These are phyloP conservation scores for Elongisporangium prolatum DNA, from an alignment of 352 stramenopile species.

Conservation along the genomic window DNA sequence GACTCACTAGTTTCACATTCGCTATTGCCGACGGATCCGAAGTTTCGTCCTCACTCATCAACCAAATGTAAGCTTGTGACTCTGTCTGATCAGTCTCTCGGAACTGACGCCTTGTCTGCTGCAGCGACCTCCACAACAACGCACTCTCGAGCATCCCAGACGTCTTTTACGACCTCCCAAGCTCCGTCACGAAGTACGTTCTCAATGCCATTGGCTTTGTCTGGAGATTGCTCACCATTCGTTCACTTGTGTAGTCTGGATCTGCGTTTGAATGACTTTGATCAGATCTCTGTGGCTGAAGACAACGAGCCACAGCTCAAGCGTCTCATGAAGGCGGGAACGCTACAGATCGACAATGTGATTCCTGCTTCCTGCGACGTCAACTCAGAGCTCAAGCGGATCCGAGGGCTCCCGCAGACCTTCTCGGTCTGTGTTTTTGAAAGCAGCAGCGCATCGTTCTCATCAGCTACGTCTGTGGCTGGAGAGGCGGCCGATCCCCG, in stretches of 20 bases:
- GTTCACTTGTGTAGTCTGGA: slow-evolving; percentile 26
- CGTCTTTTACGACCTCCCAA: slow-evolving; percentile 18
- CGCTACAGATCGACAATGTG: slow-evolving; percentile 31
- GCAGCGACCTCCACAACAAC: slow-evolving; percentile 46
- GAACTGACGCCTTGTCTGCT: not conserved
- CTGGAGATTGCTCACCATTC: slow-evolving; percentile 8
- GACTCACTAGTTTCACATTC: slow-evolving; percentile 32
- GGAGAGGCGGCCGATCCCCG: not conserved
- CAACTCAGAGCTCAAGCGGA: slow-evolving; percentile 1
- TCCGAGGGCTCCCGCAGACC: slow-evolving; percentile 19
- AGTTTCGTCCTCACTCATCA: slow-evolving; percentile 15
- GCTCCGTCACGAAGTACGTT: slow-evolving; percentile 13
- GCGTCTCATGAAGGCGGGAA: slow-evolving; percentile 23
- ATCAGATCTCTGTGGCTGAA: slow-evolving; percentile 23
- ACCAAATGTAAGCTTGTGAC: slow-evolving; percentile 17
- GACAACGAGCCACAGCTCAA: slow-evolving; percentile 19
- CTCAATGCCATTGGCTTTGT: too few species aligned
- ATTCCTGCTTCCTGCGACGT: slow-evolving; percentile 3
- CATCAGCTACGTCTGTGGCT: not conserved
- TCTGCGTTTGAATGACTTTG: slow-evolving; percentile 30
- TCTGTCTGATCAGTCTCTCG: not conserved
- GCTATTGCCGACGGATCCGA: slow-evolving; percentile 27
- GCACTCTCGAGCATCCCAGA: slow-evolving; percentile 19
- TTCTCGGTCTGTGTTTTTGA: slow-evolving; percentile 21
- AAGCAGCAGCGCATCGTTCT: not conserved